Evolutionary conservation across 139 green algal genomes (phyloP), one percentile per base, ranked within the genome.

Genomic region (Eudorina sp.): DNA sequence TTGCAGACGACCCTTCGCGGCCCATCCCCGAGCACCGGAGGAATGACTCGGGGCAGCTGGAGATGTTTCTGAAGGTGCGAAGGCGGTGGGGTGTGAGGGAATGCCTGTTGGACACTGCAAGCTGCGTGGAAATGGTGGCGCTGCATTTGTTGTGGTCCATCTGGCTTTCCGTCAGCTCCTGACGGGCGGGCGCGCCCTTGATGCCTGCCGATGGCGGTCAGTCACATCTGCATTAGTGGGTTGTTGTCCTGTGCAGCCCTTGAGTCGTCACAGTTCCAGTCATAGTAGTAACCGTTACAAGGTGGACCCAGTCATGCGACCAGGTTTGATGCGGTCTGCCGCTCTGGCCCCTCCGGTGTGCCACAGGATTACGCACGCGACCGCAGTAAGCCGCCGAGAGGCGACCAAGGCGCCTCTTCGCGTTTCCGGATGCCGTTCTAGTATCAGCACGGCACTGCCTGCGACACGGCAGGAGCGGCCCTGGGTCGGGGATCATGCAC

Each of bases 281-380:
- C n/a, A n/a, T n/a, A n/a, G n/a, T n/a, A n/a, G n/a, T n/a, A n/a
- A n/a, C n/a, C n/a, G n/a, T n/a, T n/a, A n/a, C n/a, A n/a, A n/a
- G n/a, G n/a, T n/a, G n/a, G n/a, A n/a, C n/a, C n/a, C n/a, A n/a
- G n/a, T n/a, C n/a, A n/a, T n/a, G n/a, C n/a, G n/a, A n/a, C n/a
- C n/a, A n/a, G n/a, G n/a, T n/a, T n/a, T n/a, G n/a, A n/a, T n/a
- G n/a, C n/a, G n/a, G n/a, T n/a, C n/a, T n/a, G n/a, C n/a, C n/a
- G n/a, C n/a, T n/a, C n/a, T n/a, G n/a, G n/a, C n/a, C n/a, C n/a
- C n/a, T n/a, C n/a, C n/a, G n/a, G 13, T 27, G 14, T 29, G 55
- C 62, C 38, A 40, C 72, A 80, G 72, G 72, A 80, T 9, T 80
- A 80, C 25, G 72, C 72, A 23, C 72, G 72, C 27, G 72, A 80